Conservation (phyloP, 495 filamentous ascomycete genomes). For the Aspergillus asperescens region DNA sequence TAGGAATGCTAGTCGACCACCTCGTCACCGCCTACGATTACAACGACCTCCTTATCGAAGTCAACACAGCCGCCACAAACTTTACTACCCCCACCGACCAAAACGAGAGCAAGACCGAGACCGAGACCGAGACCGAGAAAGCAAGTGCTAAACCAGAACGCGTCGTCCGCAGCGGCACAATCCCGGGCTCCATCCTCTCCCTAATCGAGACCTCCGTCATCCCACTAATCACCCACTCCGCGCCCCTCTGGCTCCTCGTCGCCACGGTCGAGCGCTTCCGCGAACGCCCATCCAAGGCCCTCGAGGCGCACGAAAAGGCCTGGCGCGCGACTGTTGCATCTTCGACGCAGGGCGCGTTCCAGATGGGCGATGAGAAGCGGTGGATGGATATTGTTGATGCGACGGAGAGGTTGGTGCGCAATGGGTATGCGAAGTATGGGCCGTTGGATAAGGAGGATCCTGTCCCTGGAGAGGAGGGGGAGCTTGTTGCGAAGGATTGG, state of each 20-base stretch:
- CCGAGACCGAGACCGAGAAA: slow-evolving; percentile 3
- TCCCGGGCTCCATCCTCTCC: slow-evolving; percentile 55
- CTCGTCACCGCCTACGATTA: slow-evolving; percentile 50
- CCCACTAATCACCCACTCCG: slow-evolving; percentile 77
- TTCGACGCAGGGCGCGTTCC: slow-evolving; percentile 44
- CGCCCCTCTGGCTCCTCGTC: slow-evolving; percentile 68
- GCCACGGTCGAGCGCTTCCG: slow-evolving; percentile 66
- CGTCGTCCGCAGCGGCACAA: slow-evolving; percentile 40
- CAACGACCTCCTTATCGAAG: slow-evolving; percentile 29
- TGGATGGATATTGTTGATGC: slow-evolving; percentile 46
- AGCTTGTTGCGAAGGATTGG: slow-evolving; percentile 58
- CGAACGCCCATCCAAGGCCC: slow-evolving; percentile 58
- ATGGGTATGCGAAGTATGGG: slow-evolving; percentile 47
- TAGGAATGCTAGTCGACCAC: slow-evolving; percentile 67
- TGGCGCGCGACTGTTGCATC: slow-evolving; percentile 65
- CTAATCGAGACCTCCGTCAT: slow-evolving; percentile 66
- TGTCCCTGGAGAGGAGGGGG: slow-evolving; percentile 26
- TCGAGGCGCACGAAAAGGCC: slow-evolving; percentile 81
- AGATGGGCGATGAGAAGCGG: slow-evolving; percentile 45
- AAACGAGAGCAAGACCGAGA: background rate
- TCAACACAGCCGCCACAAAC: slow-evolving; percentile 27
- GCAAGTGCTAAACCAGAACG: no score
- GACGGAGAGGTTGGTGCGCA: slow-evolving; percentile 43
- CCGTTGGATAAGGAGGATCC: slow-evolving; percentile 36
- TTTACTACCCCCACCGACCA: slow-evolving; percentile 16